Evolutionary conservation across 371 early-diverging fungal species (phyloP).

Genomic region (Haplosporangium sp.): DNA sequence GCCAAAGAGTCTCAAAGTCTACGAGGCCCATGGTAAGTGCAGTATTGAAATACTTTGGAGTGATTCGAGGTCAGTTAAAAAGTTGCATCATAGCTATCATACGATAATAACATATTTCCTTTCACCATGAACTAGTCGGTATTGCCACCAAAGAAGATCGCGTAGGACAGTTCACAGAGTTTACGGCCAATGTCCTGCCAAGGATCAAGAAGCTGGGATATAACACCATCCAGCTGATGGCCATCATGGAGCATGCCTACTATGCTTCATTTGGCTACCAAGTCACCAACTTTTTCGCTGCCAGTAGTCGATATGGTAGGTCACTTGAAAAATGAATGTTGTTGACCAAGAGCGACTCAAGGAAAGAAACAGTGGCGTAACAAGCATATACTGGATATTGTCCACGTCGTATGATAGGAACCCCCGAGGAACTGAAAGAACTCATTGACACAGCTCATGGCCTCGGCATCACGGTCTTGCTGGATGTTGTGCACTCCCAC

Average conservation of each 20-base stretch:
- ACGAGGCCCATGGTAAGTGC: constrained; percentile 86
- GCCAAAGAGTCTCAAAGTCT: constrained; percentile 79
- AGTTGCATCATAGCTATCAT: background rate
- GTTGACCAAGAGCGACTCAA: background rate
- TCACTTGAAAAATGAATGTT: background rate
- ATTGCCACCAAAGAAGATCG: constrained; percentile 88
- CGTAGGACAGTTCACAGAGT: constrained; percentile 89
- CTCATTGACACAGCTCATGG: constrained; percentile 94
- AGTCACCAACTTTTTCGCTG: constrained; percentile 95
- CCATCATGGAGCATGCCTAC: constrained; percentile 99
- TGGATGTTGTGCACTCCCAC: constrained; percentile 97
- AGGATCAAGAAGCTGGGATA: constrained; percentile 91
- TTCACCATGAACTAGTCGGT: constrained; percentile 71
- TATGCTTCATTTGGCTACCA: constrained; percentile 98
- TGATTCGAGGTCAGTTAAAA: constrained; percentile 48
- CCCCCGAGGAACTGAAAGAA: constrained; percentile 91
- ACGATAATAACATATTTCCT: background rate
- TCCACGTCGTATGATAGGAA: constrained; percentile 48
- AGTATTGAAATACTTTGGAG: constrained; percentile 84
- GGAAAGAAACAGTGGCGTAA: background rate
- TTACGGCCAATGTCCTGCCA: constrained; percentile 86
- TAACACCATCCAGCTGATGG: constrained; percentile 97
- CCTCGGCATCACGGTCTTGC: constrained; percentile 85
- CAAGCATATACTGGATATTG: background rate
- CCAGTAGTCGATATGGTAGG: constrained; percentile 88